Percentiles rank a stretch among this genome's conserved stretches.
These are phyloP conservation scores for Multifurca ochricompacta DNA, from an alignment of 768 basidiomycete species.

Conservation along the genomic window DNA sequence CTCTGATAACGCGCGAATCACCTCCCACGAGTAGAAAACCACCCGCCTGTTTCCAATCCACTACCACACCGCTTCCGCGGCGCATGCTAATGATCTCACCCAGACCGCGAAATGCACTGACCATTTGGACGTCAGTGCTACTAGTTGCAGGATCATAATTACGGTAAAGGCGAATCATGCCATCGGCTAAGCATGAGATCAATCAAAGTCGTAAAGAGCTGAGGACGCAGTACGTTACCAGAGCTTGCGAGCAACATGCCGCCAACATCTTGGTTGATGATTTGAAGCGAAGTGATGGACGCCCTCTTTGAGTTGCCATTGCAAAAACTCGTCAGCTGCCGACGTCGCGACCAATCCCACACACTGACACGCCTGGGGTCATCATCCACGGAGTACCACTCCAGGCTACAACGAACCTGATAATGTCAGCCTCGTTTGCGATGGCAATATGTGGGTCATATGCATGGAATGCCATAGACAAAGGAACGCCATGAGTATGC, in stretches of 20 bases:
- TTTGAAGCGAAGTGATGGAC: constrained; percentile 78
- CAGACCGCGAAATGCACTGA: constrained; percentile 87
- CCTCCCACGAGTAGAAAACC: constrained; percentile 87
- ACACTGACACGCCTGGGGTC: constrained; percentile 43
- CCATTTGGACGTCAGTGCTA: constrained; percentile 76
- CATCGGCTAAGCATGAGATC: constrained; percentile 56
- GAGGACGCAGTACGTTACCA: constrained; percentile 35
- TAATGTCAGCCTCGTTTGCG: constrained; percentile 78
- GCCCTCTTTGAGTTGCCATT: constrained; percentile 82
- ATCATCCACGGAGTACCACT: constrained; percentile 3
- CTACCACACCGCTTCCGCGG: constrained; percentile 78
- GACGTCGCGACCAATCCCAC: constrained; percentile 88
- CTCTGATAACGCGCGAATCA: constrained; percentile 78
- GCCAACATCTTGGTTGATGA: constrained; percentile 94
- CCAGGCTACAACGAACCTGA: constrained; percentile 48
- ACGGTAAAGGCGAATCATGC: constrained; percentile 83
- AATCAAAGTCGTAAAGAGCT: background rate
- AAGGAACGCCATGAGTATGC: constrained; percentile 49
- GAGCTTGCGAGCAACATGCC: constrained; percentile 85
- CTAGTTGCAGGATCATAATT: constrained; percentile 77
- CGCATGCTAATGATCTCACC: constrained; percentile 66
- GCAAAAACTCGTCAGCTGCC: constrained; percentile 72
- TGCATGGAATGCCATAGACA: constrained; percentile 83
- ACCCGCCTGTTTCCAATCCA: constrained; percentile 88
- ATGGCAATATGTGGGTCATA: constrained; percentile 85